phyloP scores from a whole-genome alignment of 371 early-diverging fungal species.

The Mortierella sp. region DNA sequence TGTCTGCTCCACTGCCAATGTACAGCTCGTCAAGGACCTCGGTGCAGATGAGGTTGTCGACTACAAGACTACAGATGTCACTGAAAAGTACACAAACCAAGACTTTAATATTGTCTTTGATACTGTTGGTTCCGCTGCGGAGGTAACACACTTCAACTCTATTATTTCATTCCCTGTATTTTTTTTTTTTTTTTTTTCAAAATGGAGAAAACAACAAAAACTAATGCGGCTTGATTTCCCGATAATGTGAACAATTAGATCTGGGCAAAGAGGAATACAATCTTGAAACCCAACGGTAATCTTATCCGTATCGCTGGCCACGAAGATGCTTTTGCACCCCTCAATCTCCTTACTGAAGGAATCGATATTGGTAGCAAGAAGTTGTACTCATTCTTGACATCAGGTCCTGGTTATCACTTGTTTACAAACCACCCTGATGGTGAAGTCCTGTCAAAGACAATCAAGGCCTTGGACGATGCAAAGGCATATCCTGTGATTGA shows the following conservation, averaged over 20 bases:
- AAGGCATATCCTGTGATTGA: conserved; percentile 35
- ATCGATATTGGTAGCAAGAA: conserved; percentile 17
- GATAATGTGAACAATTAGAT: conserved; percentile 8
- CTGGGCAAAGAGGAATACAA: conserved; percentile 30
- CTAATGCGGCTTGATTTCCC: neutral
- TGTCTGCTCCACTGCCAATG: conserved; percentile 70
- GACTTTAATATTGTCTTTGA: conserved; percentile 59
- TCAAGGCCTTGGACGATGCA: conserved; percentile 26
- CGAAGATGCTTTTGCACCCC: conserved; percentile 12
- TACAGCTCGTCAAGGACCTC: conserved; percentile 61
- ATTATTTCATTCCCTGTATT: too few species aligned
- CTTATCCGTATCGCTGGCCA: conserved; percentile 30
- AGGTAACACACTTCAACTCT: conserved; percentile 23
- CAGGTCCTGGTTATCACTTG: conserved; percentile 38
- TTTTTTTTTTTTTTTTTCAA: neutral
- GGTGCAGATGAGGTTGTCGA: conserved; percentile 75
- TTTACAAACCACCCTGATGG: conserved; percentile 36
- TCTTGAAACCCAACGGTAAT: conserved; percentile 35
- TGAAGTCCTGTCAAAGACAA: conserved; percentile 13
- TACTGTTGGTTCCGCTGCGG: conserved; percentile 38
- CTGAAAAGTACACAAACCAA: conserved; percentile 30
- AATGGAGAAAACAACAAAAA: too few species aligned
- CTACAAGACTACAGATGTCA: conserved; percentile 60
- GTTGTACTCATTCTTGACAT: conserved; percentile 15
- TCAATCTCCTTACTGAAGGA: conserved; percentile 14